Conservation (phyloP, 2,329 filamentous ascomycete species). For the Beauveria australis region DNA sequence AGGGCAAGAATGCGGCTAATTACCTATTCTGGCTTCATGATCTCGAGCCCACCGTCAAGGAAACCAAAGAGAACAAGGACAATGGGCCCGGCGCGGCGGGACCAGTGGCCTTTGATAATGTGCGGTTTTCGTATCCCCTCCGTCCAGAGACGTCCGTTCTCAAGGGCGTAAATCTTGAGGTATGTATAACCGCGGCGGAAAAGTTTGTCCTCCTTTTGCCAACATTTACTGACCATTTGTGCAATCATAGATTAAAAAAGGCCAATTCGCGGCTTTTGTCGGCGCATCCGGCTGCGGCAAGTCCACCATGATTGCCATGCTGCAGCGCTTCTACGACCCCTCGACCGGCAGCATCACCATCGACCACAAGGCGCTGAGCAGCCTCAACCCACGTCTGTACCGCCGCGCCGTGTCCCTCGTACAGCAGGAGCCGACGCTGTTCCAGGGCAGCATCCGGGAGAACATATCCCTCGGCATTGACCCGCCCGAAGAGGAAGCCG, state of each 20-base stretch:
- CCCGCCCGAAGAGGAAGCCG: neutral
- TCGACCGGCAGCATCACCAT: constrained; percentile 38
- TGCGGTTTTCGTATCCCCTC: constrained; percentile 57
- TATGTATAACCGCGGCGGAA: constrained; percentile 18
- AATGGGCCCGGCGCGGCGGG: constrained; percentile 26
- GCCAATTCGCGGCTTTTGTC: constrained; percentile 46
- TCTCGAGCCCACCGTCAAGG: constrained; percentile 32
- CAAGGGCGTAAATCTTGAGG: constrained; percentile 32
- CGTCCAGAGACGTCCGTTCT: constrained; percentile 32
- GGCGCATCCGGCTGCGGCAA: constrained; percentile 52
- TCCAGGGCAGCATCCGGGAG: constrained; percentile 72
- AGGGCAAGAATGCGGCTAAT: constrained; percentile 39
- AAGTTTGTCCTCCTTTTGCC: constrained; percentile 18
- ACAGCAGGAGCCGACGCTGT: constrained; percentile 56
- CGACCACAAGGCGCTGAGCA: constrained; percentile 32
- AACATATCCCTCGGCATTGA: constrained; percentile 57
- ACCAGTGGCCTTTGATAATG: constrained; percentile 41
- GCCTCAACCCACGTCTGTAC: constrained; percentile 41
- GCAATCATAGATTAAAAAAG: constrained; percentile 27
- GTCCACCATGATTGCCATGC: constrained; percentile 48
- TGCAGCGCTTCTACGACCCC: constrained; percentile 38
- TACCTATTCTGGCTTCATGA: constrained; percentile 41
- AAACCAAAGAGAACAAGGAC: constrained; percentile 31
- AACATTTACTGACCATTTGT: neutral
- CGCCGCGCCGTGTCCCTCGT: constrained; percentile 46